Evolutionary conservation across 2,329 filamentous ascomycete species (phyloP).

Genomic region (Thermochaetoides dissita): DNA sequence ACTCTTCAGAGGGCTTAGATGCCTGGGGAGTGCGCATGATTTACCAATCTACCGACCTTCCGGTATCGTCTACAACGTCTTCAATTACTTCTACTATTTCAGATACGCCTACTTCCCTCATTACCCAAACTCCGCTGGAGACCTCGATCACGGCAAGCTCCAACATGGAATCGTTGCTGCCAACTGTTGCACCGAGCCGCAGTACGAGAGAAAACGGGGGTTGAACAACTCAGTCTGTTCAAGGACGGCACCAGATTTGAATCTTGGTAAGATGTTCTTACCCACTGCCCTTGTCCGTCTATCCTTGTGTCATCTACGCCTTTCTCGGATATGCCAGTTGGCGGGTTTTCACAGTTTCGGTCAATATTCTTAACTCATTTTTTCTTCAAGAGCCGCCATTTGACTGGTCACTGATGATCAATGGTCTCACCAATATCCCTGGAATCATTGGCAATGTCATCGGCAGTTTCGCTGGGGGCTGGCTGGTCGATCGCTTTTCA

Average conservation of each 20-base stretch:
- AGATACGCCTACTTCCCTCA: too few relatives aligned
- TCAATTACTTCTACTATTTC: too few relatives aligned
- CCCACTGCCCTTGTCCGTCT: constrained; percentile 20
- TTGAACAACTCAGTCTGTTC: constrained; percentile 18
- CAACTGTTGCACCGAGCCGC: background rate
- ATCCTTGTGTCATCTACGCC: constrained; percentile 20
- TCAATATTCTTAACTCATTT: constrained; percentile 21
- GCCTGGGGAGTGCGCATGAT: constrained; percentile 24
- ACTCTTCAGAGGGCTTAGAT: constrained; percentile 17
- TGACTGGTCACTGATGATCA: constrained; percentile 18
- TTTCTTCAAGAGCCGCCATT: constrained; percentile 21
- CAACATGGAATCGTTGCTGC: too few relatives aligned
- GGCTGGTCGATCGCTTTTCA: constrained; percentile 28
- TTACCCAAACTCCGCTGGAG: too few relatives aligned
- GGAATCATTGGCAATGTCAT: constrained; percentile 27
- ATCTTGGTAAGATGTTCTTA: constrained; percentile 16
- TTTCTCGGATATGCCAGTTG: constrained; percentile 20
- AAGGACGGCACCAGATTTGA: constrained; percentile 13
- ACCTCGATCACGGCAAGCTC: too few relatives aligned
- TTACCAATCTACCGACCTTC: constrained; percentile 19
- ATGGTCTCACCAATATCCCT: constrained; percentile 21
- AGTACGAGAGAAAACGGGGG: constrained; percentile 15
- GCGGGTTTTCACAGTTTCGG: constrained; percentile 18
- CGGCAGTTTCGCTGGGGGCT: constrained; percentile 28
- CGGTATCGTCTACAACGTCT: background rate